Percentiles rank a stretch among this genome's conserved stretches.
phyloP scores from a whole-genome alignment of 805 yeast species.

The Kodamaea nitidulidarum region DNA sequence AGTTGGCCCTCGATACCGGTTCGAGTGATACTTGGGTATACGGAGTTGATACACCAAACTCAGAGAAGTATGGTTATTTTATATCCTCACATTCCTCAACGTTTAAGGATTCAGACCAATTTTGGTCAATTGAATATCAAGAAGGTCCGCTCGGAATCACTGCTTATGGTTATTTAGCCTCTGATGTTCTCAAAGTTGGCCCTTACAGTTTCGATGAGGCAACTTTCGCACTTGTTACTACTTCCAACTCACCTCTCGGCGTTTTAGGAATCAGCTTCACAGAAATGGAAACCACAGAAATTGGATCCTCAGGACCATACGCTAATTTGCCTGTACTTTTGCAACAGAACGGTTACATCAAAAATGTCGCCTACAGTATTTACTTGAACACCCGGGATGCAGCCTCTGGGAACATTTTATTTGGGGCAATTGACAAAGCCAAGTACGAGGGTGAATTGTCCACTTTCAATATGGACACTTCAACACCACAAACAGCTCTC shows the following conservation, averaged over 20 bases:
- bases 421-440: slow-evolving; percentile 69
- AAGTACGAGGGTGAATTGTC: slow-evolving; percentile 50
- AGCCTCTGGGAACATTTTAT: slow-evolving; percentile 48
- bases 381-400: slow-evolving; percentile 43
- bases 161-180: slow-evolving; percentile 49
- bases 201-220: slow-evolving; percentile 9
- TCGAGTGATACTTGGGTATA: slow-evolving; percentile 68
- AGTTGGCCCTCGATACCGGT: slow-evolving; percentile 69
- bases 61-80: slow-evolving; percentile 16
- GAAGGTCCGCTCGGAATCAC: slow-evolving; percentile 34
- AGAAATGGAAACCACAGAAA: slow-evolving; percentile 10
- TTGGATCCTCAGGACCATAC: slow-evolving; percentile 42
- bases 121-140: slow-evolving; percentile 36
- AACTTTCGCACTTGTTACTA: slow-evolving; percentile 16
- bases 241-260: slow-evolving; percentile 16
- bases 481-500: slow-evolving; percentile 3
- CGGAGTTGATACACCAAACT: neutral
- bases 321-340: slow-evolving; percentile 63
- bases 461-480: slow-evolving; percentile 17
- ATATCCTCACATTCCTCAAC: slow-evolving; percentile 15
- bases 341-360: slow-evolving; percentile 53
- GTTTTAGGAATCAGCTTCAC: slow-evolving; percentile 18
- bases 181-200: slow-evolving; percentile 16
- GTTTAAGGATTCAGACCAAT: slow-evolving; percentile 7
- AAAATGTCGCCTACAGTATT: slow-evolving; percentile 56